Conservation (phyloP, 202 grass and related monocot genomes). For the Musa balbisiana region DNA sequence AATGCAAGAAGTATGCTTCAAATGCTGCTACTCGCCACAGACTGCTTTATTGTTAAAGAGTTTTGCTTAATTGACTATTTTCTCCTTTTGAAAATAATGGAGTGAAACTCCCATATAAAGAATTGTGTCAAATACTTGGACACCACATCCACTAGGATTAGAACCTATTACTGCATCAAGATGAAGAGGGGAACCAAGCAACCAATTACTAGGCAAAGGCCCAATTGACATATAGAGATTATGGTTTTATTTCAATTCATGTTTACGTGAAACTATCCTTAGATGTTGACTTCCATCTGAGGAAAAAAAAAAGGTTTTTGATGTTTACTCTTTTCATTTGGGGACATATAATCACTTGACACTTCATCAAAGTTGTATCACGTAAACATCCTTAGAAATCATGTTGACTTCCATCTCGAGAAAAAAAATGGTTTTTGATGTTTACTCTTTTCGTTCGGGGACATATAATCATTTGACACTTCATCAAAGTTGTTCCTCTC, state of each 20-base stretch:
- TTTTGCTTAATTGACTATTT: background rate
- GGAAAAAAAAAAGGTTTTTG: background rate
- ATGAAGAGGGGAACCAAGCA: background rate
- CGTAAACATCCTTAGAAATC: background rate
- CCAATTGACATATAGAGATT: background rate
- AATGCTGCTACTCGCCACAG: background rate
- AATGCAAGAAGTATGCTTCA: slow-evolving; percentile 73
- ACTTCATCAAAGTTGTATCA: background rate
- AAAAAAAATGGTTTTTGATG: background rate
- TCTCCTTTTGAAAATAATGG: background rate
- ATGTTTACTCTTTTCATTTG: background rate
- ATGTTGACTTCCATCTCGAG: background rate
- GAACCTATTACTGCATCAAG: background rate
- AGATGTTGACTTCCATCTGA: background rate
- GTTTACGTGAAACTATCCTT: background rate
- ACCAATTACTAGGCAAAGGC: background rate
- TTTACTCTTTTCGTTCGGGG: background rate
- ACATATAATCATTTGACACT: background rate
- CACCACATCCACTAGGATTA: no score
- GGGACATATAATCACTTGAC: background rate
- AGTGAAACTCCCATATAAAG: background rate
- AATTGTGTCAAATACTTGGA: no score
- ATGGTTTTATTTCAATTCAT: background rate
- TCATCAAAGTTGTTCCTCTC: background rate
- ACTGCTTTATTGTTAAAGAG: background rate